Base-by-base conservation (phyloP, 257 asterid genomes). In the Haberlea rhodopensis region DNA sequence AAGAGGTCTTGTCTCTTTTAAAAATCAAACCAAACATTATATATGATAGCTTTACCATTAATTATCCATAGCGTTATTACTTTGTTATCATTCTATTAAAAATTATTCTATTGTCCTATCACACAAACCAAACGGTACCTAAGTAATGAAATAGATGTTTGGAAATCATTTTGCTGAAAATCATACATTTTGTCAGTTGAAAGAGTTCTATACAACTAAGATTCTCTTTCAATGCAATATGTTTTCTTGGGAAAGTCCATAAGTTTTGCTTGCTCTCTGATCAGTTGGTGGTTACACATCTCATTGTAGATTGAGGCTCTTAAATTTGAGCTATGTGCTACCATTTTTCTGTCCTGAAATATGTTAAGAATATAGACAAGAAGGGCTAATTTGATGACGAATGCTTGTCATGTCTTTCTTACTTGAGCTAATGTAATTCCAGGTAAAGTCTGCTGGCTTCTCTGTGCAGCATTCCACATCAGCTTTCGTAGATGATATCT, bases 401-500 rank as follows among this genome's bases (percentile, higher is more conserved):
- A 24, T 60, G 21, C 28, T 43, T 51, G 40, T 45, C 57, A 73
- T 63, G 64, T 46, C 27, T 62, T 60, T 56, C 71, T 67, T 25
- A 65, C 40, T 21, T 9, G 52, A 23, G 19, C 58, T 62, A 53
- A 68, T 40, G 25, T 59, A 59, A 66, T 73, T 70, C 53, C 89
- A 91, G 98, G 82, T 76, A 43, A 89, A 82, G 67, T 74, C 84
- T 74, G 53, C 92, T 52, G 58, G 82, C 84, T 63, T 74, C 72
- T 82, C 83, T 31, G 61, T 77, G 2, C 82, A 67, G 53, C 78
- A 72, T 16, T 78, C 87, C 16, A 81, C 91, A 20, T 74, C 90
- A 66, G 82, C 96, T 40, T 92, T 89, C 79, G 70, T 81, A 40
- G 90, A 87, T 63, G 95, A 82, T 63, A 80, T 89, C 54, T 92